Conservation (phyloP, 2,329 filamentous ascomycete species). For the Diplodia sapinea region DNA sequence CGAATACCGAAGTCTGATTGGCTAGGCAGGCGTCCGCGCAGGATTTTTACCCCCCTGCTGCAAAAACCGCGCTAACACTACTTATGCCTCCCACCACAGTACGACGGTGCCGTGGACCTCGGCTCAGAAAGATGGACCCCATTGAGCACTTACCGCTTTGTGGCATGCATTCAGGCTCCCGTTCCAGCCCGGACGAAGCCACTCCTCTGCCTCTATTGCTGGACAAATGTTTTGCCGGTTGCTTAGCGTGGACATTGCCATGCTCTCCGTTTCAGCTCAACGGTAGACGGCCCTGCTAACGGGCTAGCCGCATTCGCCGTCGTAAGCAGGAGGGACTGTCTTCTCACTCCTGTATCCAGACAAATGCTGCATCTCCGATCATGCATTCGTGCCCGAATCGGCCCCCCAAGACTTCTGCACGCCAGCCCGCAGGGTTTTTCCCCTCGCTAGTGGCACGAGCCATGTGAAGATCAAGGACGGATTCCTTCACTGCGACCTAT, state of each 20-base stretch:
- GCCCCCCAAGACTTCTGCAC: not conserved
- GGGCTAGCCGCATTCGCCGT: not conserved
- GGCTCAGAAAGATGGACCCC: not conserved
- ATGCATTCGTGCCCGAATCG: conserved; percentile 13
- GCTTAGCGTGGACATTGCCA: not conserved
- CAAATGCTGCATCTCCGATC: conserved; percentile 7
- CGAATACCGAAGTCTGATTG: too few species aligned
- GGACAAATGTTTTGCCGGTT: conserved; percentile 8
- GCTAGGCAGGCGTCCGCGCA: too few species aligned
- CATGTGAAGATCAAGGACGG: not conserved
- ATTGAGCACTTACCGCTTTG: not conserved
- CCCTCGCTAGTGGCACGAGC: not conserved
- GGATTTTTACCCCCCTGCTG: too few species aligned
- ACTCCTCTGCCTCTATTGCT: not conserved
- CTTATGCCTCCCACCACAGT: too few species aligned
- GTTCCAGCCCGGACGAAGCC: not conserved
- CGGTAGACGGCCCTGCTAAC: not conserved
- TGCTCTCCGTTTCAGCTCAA: not conserved
- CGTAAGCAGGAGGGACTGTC: not conserved
- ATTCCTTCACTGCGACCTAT: not conserved
- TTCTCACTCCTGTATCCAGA: not conserved
- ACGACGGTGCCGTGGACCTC: not conserved
- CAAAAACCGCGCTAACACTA: too few species aligned
- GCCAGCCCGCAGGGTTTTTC: not conserved
- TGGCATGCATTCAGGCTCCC: not conserved